Percentiles rank a stretch among this genome's conserved stretches.
Evolutionary conservation across 2,329 filamentous ascomycete genomes (phyloP).

Genomic region (Chalaropsis ovoidea): DNA sequence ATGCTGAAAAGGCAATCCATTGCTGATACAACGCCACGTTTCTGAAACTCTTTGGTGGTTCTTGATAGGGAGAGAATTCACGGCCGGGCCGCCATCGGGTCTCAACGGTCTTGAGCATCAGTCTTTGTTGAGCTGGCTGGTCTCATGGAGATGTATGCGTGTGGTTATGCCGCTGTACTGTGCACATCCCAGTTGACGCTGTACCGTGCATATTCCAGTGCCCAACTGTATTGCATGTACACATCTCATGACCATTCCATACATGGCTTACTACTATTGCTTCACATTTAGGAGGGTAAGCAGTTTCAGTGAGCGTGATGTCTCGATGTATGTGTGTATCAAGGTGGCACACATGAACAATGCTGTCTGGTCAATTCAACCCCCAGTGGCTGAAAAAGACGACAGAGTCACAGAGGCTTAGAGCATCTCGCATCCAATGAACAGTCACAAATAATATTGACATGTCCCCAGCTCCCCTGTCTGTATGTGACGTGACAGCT

Average conservation of each 20-base stretch:
- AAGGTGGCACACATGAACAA: background rate
- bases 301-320: background rate
- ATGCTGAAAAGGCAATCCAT: background rate
- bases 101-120: background rate
- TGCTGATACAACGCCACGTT: background rate
- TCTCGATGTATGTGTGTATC: conserved; percentile 1
- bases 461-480: background rate
- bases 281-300: background rate
- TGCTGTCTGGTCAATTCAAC: background rate
- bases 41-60: background rate
- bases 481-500: conserved; percentile 1
- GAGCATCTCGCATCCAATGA: background rate
- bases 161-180: too few species aligned
- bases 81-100: background rate
- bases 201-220: background rate
- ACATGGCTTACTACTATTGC: background rate
- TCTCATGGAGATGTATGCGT: background rate
- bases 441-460: background rate
- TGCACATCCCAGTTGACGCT: background rate
- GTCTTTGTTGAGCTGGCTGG: background rate
- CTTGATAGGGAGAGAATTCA: background rate
- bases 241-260: background rate
- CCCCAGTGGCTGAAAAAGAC: background rate
- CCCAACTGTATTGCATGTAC: background rate
- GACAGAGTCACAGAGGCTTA: background rate